Evolutionary conservation across 805 yeast species (phyloP), one percentile per base, ranked within the genome.

Genomic region (Saturnispora dispora): DNA sequence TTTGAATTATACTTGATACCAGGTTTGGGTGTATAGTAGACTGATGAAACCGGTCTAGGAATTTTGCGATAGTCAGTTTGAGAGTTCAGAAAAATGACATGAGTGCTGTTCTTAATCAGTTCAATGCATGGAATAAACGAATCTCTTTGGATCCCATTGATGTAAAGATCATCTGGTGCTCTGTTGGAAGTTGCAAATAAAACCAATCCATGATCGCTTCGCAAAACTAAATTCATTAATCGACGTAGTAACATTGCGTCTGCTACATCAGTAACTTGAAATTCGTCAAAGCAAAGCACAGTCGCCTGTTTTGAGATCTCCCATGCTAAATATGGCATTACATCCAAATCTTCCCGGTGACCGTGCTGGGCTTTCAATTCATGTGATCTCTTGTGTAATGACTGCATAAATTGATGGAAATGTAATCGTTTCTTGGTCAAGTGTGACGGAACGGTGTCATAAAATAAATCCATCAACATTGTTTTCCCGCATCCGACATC

Each of bases 401-500:
- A 78, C 64, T 93, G 98, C 97, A 93, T 93, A 66, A 93, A 93
- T 59, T 89, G 96, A 67, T 93, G 99, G 73, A 93, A 93, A 67
- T 93, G 99, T 45, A 91, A 73, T 57, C 99, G 75, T 59, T 74
- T 77, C 61, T 89, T 88, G 11, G 91, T 77, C 53, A 93, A 71
- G 63, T 85, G 87, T 0, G 67, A 48, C 0, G 98, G 97, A 17
- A 91, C 77, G 0, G 96, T 88, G 20, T 79, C 72, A 68, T 90
- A 93, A 61, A 93, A 93, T 57, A 93, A 72, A 67, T 93, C 98
- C 98, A 93, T 91, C 54, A 93, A 72, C 97, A 93, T 91, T 7
- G 99, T 93, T 64, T 93, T 91, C 4, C 99, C 99, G 67, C 98
- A 90, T 2, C 99, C 99, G 42, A 93, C 99, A 66, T 93, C 98